These are phyloP conservation scores for Balamuthia mandrillaris DNA, from an alignment of 208 protist genomes.

Conservation along the genomic window DNA sequence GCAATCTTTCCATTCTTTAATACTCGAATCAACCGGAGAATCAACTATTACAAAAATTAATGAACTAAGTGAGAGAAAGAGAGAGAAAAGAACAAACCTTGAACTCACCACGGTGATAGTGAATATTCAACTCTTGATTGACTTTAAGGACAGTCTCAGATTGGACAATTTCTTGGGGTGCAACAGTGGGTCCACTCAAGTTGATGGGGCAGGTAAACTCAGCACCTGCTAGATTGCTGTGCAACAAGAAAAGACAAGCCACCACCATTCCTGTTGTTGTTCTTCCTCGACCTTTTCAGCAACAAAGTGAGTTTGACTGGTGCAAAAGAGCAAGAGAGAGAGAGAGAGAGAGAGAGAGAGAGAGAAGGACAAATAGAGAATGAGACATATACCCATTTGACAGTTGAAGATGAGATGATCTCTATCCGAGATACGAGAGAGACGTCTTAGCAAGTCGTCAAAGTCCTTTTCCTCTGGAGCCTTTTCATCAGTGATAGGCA, in stretches of 20 bases:
- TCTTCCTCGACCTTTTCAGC: conserved; percentile 1
- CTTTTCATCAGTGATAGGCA: conserved; percentile 59
- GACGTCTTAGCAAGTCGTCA: background rate
- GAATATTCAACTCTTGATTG: conserved; percentile 11
- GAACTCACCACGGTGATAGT: conserved; percentile 24
- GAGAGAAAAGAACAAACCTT: background rate
- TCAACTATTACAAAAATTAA: background rate
- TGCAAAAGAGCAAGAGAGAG: background rate
- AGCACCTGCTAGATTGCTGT: no score
- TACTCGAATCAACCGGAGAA: conserved; percentile 11
- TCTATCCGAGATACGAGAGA: background rate
- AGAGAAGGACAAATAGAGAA: background rate
- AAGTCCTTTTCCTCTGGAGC: conserved; percentile 43
- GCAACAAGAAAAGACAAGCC: background rate
- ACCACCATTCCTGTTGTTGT: conserved; percentile 40
- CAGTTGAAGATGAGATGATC: conserved; percentile 27
- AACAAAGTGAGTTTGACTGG: background rate
- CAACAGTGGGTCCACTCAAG: background rate
- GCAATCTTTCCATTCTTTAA: conserved; percentile 16
- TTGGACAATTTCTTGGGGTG: background rate
- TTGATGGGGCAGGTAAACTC: background rate
- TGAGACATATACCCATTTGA: conserved; percentile 13
- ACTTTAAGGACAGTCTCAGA: background rate
- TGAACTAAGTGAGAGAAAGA: no score
- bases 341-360: background rate